Evolutionary conservation across 768 basidiomycete species (phyloP).

Genomic region (Amanita phalloides): DNA sequence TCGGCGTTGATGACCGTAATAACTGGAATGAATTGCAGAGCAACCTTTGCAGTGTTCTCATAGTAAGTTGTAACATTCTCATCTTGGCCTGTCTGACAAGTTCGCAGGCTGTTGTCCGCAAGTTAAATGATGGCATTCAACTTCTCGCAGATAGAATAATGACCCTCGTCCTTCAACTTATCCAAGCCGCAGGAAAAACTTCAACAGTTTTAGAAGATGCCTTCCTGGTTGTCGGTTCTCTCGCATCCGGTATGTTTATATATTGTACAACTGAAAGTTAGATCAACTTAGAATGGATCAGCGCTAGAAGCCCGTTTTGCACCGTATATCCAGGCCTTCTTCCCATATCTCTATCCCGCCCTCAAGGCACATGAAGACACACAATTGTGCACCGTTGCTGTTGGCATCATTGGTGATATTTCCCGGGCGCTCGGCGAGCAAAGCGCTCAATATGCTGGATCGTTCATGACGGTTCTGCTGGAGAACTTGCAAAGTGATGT

Average conservation of each 20-base stretch:
- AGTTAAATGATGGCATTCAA: slow-evolving; percentile 71
- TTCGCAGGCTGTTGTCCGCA: slow-evolving; percentile 70
- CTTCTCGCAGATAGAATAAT: slow-evolving; percentile 92
- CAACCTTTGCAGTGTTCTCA: slow-evolving; percentile 86
- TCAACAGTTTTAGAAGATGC: slow-evolving; percentile 95
- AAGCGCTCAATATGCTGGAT: slow-evolving; percentile 70
- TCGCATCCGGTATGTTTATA: slow-evolving; percentile 53
- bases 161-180: slow-evolving; percentile 80
- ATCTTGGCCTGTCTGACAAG: not conserved
- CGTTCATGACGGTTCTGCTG: slow-evolving; percentile 88
- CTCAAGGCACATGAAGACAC: slow-evolving; percentile 92
- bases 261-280: not conserved
- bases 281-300: slow-evolving; percentile 11
- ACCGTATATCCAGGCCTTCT: slow-evolving; percentile 77
- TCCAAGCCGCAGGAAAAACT: slow-evolving; percentile 81
- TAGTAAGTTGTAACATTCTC: slow-evolving; percentile 37
- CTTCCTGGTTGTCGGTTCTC: slow-evolving; percentile 85
- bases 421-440: slow-evolving; percentile 89
- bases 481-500: slow-evolving; percentile 88
- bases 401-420: slow-evolving; percentile 92
- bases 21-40: slow-evolving; percentile 99
- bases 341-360: slow-evolving; percentile 48
- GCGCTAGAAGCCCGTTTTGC: slow-evolving; percentile 73
- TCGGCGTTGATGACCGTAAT: slow-evolving; percentile 92
- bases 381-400: slow-evolving; percentile 89